A percentile compares a stretch with the other conserved stretches of the same genome.
phyloP scores from a whole-genome alignment of 2,329 filamentous ascomycete genomes.

The Cryphonectria carpinicola region DNA sequence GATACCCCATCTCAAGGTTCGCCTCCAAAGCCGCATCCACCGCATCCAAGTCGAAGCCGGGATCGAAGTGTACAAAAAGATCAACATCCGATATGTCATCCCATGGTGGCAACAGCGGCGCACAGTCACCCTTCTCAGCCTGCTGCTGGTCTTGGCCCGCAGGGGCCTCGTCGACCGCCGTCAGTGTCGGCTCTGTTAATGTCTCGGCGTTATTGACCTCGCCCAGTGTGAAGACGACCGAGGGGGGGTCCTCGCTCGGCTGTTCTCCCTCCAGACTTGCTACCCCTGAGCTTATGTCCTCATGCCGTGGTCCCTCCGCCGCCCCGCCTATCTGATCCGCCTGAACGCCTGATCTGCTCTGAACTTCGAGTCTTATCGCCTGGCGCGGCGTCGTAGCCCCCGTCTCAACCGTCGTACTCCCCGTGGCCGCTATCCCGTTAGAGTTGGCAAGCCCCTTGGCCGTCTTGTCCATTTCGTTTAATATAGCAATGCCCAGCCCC shows the following conservation, averaged over 20 bases:
- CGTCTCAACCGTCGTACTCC: slow-evolving; percentile 27
- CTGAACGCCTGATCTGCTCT: background rate
- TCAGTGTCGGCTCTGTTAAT: background rate
- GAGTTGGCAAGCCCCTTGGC: slow-evolving; percentile 44
- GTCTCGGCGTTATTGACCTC: background rate
- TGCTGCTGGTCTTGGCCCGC: background rate
- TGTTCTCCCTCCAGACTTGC: background rate
- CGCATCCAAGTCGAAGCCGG: slow-evolving; percentile 56
- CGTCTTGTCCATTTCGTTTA: slow-evolving; percentile 60
- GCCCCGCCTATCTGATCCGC: background rate
- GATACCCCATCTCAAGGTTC: slow-evolving; percentile 57
- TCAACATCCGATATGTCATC: slow-evolving; percentile 52
- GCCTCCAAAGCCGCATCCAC: slow-evolving; percentile 59
- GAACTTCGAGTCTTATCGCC: background rate
- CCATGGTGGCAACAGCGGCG: slow-evolving; percentile 19
- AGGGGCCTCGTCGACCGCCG: background rate
- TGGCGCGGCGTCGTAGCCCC: background rate
- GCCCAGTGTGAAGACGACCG: background rate
- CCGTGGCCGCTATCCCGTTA: slow-evolving; percentile 20
- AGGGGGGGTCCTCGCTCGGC: background rate
- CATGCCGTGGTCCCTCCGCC: background rate
- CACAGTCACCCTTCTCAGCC: slow-evolving; percentile 12
- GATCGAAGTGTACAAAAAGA: slow-evolving; percentile 59
- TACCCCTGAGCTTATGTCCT: background rate
- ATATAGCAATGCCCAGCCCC: slow-evolving; percentile 57